Conservation (phyloP, 78 protist species). For the Dictyostelium brefeldianum region DNA sequence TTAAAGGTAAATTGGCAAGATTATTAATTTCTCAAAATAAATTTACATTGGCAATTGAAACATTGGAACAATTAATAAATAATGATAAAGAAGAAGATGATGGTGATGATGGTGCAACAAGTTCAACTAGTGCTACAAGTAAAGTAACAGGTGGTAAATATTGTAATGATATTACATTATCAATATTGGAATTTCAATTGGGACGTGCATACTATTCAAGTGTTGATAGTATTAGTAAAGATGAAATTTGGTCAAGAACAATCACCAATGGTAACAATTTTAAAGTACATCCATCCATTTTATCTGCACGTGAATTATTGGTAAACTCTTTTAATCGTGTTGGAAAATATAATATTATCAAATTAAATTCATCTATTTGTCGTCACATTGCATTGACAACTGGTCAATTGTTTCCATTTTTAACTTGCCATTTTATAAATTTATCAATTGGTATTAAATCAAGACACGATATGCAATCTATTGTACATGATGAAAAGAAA, state of each 20-base stretch:
- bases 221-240: background rate
- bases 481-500: background rate
- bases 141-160: background rate
- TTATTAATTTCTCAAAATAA: constrained; percentile 17
- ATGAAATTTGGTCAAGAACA: constrained; percentile 38
- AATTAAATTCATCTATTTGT: constrained; percentile 41
- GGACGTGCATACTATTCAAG: constrained; percentile 54
- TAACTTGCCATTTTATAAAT: constrained; percentile 45
- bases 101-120: background rate
- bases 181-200: constrained; percentile 52
- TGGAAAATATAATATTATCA: constrained; percentile 62
- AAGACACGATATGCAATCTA: constrained; percentile 69
- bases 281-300: constrained; percentile 21
- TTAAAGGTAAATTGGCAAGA: constrained; percentile 29
- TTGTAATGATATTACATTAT: constrained; percentile 16
- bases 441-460: constrained; percentile 58
- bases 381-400: constrained; percentile 25
- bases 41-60: constrained; percentile 31
- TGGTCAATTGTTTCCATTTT: constrained; percentile 49
- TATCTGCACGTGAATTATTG: constrained; percentile 27
- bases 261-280: background rate
- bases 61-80: constrained; percentile 37
- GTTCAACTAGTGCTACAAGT: no score
- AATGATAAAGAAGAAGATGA: background rate
- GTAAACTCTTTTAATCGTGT: constrained; percentile 3